phyloP scores from a whole-genome alignment of 306 rosid species.

The Quercus engelmannii region DNA sequence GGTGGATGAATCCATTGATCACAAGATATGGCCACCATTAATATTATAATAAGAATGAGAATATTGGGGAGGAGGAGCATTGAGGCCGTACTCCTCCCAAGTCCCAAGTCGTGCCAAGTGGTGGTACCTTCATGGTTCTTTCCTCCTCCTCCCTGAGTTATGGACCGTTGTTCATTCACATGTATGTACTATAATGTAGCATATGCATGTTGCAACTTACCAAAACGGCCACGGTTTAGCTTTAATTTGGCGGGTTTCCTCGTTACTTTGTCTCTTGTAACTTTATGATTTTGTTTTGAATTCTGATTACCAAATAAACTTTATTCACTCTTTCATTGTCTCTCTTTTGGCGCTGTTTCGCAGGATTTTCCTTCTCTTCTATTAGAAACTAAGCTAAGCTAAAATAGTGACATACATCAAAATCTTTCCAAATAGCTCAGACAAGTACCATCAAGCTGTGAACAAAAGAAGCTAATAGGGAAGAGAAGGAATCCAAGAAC shows the following conservation, averaged over 20 bases:
- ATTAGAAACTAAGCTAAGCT: neutral
- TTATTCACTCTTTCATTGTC: too few species aligned
- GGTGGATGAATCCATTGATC: too few species aligned
- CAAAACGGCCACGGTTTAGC: neutral
- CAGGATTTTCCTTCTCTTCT: conserved; percentile 20
- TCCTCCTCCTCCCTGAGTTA: conserved; percentile 13
- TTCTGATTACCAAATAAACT: neutral
- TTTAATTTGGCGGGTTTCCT: conserved; percentile 2
- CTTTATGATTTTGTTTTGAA: neutral
- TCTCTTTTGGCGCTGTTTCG: neutral
- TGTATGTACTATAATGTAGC: neutral
- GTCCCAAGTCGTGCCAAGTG: conserved; percentile 12
- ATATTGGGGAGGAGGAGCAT: neutral
- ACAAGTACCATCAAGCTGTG: neutral
- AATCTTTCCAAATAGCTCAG: neutral
- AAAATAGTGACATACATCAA: neutral
- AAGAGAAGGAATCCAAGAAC: neutral
- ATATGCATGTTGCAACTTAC: neutral
- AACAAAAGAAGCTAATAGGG: neutral
- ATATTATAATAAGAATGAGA: too few species aligned
- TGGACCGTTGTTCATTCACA: neutral
- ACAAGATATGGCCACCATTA: neutral
- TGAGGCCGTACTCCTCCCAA: neutral
- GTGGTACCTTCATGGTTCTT: conserved; percentile 24
- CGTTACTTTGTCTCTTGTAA: neutral